Conservation (phyloP, 148 eudicot species). For the Gaultheria prostrata region DNA sequence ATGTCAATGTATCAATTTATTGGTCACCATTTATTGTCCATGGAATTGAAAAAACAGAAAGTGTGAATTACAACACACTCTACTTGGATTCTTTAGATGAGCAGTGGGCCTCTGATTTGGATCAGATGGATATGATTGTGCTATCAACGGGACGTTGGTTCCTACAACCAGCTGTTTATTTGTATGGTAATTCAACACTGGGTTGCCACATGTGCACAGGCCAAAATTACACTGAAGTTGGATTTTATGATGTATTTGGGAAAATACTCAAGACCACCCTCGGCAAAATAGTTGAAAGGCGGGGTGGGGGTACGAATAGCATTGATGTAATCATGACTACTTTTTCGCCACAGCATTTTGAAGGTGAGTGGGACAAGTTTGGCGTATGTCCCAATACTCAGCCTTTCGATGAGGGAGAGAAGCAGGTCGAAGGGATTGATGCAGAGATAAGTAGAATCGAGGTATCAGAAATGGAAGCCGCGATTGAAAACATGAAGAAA, state of each 20-base stretch:
- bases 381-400: slow-evolving; percentile 77
- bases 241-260: slow-evolving; percentile 64
- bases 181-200: slow-evolving; percentile 41
- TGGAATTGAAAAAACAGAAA: slow-evolving; percentile 56
- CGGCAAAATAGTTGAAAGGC: slow-evolving; percentile 43
- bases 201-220: slow-evolving; percentile 67
- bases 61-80: slow-evolving; percentile 41
- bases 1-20: slow-evolving; percentile 56
- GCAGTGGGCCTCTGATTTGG: slow-evolving; percentile 69
- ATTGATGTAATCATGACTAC: slow-evolving; percentile 68
- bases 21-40: slow-evolving; percentile 92
- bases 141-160: slow-evolving; percentile 89
- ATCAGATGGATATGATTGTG: slow-evolving; percentile 63
- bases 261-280: slow-evolving; percentile 71
- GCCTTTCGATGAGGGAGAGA: slow-evolving; percentile 61
- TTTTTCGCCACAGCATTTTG: slow-evolving; percentile 84
- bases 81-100: slow-evolving; percentile 69
- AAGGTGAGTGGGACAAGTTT: slow-evolving; percentile 83
- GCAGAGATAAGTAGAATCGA: slow-evolving; percentile 61
- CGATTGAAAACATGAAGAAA: slow-evolving; percentile 24
- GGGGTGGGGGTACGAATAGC: slow-evolving; percentile 17
- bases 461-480: slow-evolving; percentile 46
- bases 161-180: slow-evolving; percentile 74
- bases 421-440: slow-evolving; percentile 61
- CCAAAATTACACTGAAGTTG: slow-evolving; percentile 53